Evolutionary conservation across 2,329 filamentous ascomycete species (phyloP), one percentile per base, ranked within the genome.

Genomic region (Elsinoe necatrix): DNA sequence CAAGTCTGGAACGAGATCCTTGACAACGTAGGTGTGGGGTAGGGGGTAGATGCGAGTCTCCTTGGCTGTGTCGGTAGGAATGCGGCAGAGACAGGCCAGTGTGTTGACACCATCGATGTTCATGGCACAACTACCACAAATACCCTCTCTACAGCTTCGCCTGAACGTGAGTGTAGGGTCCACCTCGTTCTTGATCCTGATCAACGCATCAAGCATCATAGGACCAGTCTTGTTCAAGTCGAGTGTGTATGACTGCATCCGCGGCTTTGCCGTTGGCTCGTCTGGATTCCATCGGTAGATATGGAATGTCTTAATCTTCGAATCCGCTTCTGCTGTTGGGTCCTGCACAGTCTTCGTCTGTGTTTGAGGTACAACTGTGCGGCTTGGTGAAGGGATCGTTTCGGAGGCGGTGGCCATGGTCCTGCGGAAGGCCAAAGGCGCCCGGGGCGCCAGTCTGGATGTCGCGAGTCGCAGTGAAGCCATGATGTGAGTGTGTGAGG

Each of bases 21-120:
- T 98, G 16, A 78, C 70, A 23, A 75, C 73, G 60, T 72, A 78
- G 48, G 77, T 75, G 54, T 76, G 71, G 11, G 69, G 65, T 1
- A 72, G 63, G 0, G 73, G 75, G 58, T 77, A 78, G 47, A 77
- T 68, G 56, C 75, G 72, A 31, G 77, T 61, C 0, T 96, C 89
- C 68, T 86, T 80, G 64, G 76, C 75, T 59, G 84, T 83, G 66
- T 96, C 91, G 66, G 85, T 84, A 56, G 92, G 91, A 63, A 98
- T 98, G 64, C 92, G 89, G 82, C 93, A 98, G 71, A 98, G 78
- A 76, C 93, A 98, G 65, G 93, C 93, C 67, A 98, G 77, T 58
- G 93, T 98, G 79, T 98, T 98, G 68, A 95, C 87, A 72, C 93
- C 93, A 73, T 97, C 95, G 72, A 98, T 97, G 80, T 98, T 98